These are phyloP conservation scores for Dentipellis sp. DNA, from an alignment of 768 basidiomycete species.

Conservation along the genomic window DNA sequence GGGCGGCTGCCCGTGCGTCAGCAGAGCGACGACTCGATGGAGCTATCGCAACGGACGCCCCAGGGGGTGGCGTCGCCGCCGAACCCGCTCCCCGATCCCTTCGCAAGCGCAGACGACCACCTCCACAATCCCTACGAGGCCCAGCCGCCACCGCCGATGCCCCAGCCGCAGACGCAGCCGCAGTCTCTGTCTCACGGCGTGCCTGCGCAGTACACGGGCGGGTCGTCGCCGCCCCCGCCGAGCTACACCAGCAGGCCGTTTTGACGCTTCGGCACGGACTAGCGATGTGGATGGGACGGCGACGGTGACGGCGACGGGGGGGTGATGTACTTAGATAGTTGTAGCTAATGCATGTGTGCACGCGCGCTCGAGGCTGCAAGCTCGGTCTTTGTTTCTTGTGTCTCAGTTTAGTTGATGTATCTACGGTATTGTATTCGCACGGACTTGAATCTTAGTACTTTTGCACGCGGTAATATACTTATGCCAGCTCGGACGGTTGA, in stretches of 20 bases:
- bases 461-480: background rate
- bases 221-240: background rate
- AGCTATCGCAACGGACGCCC: background rate
- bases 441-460: background rate
- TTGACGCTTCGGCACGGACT: background rate
- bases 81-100: background rate
- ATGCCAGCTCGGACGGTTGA: no score
- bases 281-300: background rate
- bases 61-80: background rate
- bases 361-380: background rate
- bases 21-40: background rate
- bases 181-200: background rate
- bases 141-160: background rate
- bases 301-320: background rate
- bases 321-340: background rate
- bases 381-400: background rate
- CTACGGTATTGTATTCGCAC: background rate
- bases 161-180: background rate
- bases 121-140: background rate
- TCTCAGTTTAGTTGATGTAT: background rate
- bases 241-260: background rate
- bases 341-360: background rate
- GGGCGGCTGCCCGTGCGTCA: conserved; percentile 1
- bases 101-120: background rate
- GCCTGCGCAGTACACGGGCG: background rate